Evolutionary conservation across 805 yeast species (phyloP), one percentile per base, ranked within the genome.

Genomic region (Schwanniomyces occidentalis): DNA sequence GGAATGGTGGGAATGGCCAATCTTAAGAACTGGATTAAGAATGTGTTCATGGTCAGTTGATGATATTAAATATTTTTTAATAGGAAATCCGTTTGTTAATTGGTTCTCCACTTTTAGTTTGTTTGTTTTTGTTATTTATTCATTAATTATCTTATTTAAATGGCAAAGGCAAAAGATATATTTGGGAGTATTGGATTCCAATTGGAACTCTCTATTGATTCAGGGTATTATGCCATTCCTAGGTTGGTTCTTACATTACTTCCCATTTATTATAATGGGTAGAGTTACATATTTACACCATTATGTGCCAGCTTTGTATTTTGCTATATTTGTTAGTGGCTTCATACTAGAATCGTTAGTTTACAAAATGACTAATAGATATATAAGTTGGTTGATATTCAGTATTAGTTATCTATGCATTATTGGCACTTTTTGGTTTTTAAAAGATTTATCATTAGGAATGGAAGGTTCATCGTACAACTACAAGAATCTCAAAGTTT

Each of bases 1-100:
- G 10, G 59, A 71, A 37, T 85, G 86, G 58, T 85, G 93, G 91
- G 85, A 85, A 67, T 85, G 95, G 95, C 95, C 95, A 32, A 75
- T 82, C n/a, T 68, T 85, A 52, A 71, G 79, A 40, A 75, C 70
- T 30, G 95, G 95, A 40, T 74, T 85, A 45, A 75, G 95, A 61
- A 69, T 85, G 72, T 81, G 87, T 60, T 73, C 78, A 9, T 85
- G 93, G 93, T 67, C 71, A 28, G 73, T 73, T 27, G 74, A 71
- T 6, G 69, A 63, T 38, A 67, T 73, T 46, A 80, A 80, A 51
- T 85, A 81, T 56, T 84, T 76, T 59, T 58, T 85, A 45, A 67
- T 85, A 39, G 91, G 93, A 2, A 80, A 88, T 18, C 91, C 91
- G 8, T 80, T 84, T 25, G 79, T 85, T 23, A 84, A 89, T 0